Evolutionary conservation across 2,329 filamentous ascomycete species (phyloP).

Genomic region (Pseudogymnoascus sp.): DNA sequence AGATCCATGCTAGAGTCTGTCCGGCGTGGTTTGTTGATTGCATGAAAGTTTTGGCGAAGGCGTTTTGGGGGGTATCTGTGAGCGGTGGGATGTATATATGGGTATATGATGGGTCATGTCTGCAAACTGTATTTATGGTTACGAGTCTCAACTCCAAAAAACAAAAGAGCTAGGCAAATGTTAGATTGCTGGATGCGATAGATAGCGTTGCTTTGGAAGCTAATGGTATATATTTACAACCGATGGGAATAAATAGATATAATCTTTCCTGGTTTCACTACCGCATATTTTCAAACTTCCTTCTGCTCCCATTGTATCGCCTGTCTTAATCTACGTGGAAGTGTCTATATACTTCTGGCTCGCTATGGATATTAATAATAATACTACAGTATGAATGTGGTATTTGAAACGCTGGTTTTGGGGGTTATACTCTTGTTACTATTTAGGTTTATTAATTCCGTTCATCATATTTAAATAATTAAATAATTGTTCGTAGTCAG

Average conservation of each 20-base stretch:
- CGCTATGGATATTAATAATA: neutral
- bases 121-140: conserved; percentile 9
- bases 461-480: neutral
- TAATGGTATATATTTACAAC: conserved; percentile 7
- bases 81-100: neutral
- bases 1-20: conserved; percentile 15
- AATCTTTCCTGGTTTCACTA: neutral
- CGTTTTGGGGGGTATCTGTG: neutral
- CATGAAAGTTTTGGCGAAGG: neutral
- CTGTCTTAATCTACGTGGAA: neutral
- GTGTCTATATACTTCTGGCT: neutral
- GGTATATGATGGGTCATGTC: conserved; percentile 4
- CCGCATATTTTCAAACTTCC: neutral
- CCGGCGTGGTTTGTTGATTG: neutral
- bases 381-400: neutral
- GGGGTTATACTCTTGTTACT: neutral
- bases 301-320: neutral
- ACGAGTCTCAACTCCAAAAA: conserved; percentile 11
- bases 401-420: neutral
- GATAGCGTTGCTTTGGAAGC: conserved; percentile 2
- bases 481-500: neutral
- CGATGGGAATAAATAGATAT: neutral
- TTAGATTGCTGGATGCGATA: conserved; percentile 8
- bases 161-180: neutral
- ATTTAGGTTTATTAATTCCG: neutral